Conservation (phyloP, 1,139 yeast genomes). For the Taphrina pruni region DNA sequence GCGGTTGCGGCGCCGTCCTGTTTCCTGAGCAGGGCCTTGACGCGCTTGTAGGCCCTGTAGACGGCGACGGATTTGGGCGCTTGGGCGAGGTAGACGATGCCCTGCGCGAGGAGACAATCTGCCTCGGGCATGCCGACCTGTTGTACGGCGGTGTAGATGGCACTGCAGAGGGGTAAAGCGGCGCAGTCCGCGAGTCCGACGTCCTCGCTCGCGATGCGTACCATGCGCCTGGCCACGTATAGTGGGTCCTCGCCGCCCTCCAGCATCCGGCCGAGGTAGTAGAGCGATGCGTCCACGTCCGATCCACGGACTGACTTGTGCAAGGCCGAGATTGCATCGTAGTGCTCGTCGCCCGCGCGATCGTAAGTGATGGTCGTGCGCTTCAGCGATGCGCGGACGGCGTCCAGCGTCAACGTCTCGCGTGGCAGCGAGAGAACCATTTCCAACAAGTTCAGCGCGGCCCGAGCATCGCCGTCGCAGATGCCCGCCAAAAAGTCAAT, state of each 20-base stretch:
- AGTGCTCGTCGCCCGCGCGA: constrained; percentile 86
- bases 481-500: constrained; percentile 72
- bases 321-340: constrained; percentile 82
- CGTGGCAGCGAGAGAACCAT: constrained; percentile 51
- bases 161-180: constrained; percentile 82
- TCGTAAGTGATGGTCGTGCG: constrained; percentile 76
- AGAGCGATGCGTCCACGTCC: constrained; percentile 86
- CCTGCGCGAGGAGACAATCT: constrained; percentile 85
- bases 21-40: constrained; percentile 63
- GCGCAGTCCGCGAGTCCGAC: constrained; percentile 63
- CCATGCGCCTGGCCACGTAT: constrained; percentile 89
- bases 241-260: constrained; percentile 93
- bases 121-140: constrained; percentile 98
- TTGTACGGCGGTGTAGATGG: constrained; percentile 85
- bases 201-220: constrained; percentile 59
- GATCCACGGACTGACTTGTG: constrained; percentile 90
- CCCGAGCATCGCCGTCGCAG: constrained; percentile 90
- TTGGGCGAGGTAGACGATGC: constrained; percentile 83
- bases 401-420: constrained; percentile 46
- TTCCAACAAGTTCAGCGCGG: constrained; percentile 78
- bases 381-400: constrained; percentile 56
- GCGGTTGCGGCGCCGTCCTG: constrained; percentile 66
- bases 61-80: constrained; percentile 87
- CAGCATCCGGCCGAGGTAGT: constrained; percentile 84
- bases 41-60: constrained; percentile 74